Percentiles rank a stretch among this genome's conserved stretches.
Conservation (phyloP, 805 yeast genomes). For the Candida ortonii region DNA sequence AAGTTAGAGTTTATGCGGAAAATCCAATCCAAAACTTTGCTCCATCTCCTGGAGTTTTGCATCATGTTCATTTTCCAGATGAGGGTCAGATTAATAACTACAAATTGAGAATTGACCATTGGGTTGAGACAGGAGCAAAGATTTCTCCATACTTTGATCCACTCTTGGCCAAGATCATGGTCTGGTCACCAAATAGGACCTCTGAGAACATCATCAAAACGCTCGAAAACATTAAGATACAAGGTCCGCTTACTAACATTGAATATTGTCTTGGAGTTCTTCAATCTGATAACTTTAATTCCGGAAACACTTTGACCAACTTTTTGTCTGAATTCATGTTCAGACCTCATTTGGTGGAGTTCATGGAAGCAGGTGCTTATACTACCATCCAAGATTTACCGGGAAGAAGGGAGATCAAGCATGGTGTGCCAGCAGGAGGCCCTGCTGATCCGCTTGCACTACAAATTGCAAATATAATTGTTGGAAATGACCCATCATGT, state of each 20-base stretch:
- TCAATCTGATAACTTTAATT: conserved; percentile 73
- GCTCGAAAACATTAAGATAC: conserved; percentile 75
- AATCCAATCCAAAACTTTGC: conserved; percentile 91
- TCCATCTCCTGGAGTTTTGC: conserved; percentile 94
- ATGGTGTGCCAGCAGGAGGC: conserved; percentile 98
- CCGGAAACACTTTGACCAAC: conserved; percentile 81
- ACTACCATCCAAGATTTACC: conserved; percentile 96
- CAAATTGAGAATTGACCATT: conserved; percentile 90
- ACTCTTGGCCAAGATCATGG: conserved; percentile 92
- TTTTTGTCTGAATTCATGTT: conserved; percentile 77
- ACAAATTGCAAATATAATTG: conserved; percentile 83
- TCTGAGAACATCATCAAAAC: conserved; percentile 81
- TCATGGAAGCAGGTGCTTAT: conserved; percentile 86
- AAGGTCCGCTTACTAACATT: conserved; percentile 84
- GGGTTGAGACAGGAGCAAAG: conserved; percentile 87
- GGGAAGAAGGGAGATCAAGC: conserved; percentile 80
- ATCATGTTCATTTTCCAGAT: conserved; percentile 75
- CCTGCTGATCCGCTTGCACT: conserved; percentile 94
- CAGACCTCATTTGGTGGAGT: conserved; percentile 78
- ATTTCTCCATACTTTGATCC: conserved; percentile 95
- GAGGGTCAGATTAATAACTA: conserved; percentile 12
- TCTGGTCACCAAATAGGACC: conserved; percentile 81
- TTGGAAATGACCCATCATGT: conserved; percentile 76
- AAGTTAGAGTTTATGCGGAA: conserved; percentile 94
- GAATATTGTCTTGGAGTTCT: conserved; percentile 87